A percentile compares a stretch with the other conserved stretches of the same genome.
Conservation (phyloP, 805 yeast species). For the Debaryomyces maramus region DNA sequence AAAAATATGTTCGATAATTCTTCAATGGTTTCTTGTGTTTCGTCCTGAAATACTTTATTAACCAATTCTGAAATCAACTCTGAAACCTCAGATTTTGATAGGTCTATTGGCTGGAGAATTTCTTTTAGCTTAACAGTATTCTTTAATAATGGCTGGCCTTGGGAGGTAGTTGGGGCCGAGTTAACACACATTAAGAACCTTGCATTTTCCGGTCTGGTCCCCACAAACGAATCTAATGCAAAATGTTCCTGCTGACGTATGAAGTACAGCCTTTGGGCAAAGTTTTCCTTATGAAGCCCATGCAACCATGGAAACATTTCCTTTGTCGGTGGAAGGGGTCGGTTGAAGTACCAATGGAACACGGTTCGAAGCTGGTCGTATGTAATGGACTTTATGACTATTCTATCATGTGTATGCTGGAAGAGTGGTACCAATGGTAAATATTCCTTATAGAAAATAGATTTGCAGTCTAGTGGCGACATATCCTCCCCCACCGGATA, state of each 20-base stretch:
- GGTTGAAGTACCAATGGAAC: slow-evolving; percentile 40
- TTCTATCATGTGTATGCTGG: neutral
- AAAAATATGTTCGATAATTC: slow-evolving; percentile 23
- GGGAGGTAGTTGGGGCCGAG: slow-evolving; percentile 9
- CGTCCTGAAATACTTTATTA: slow-evolving; percentile 14
- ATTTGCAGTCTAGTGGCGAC: slow-evolving; percentile 20
- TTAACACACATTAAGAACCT: slow-evolving; percentile 42
- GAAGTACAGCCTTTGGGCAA: slow-evolving; percentile 53
- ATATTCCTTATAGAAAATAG: slow-evolving; percentile 13
- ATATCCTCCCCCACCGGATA: neutral
- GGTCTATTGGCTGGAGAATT: slow-evolving; percentile 49
- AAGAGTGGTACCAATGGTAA: slow-evolving; percentile 4
- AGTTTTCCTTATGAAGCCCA: slow-evolving; percentile 61
- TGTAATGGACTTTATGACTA: slow-evolving; percentile 17
- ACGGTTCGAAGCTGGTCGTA: slow-evolving; percentile 17
- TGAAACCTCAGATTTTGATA: slow-evolving; percentile 36
- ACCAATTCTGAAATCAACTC: slow-evolving; percentile 20
- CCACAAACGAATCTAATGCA: neutral
- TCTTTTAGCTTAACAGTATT: slow-evolving; percentile 58
- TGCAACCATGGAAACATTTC: slow-evolving; percentile 89
- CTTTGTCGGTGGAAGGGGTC: slow-evolving; percentile 58
- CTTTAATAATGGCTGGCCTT: slow-evolving; percentile 30
- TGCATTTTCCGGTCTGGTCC: slow-evolving; percentile 25
- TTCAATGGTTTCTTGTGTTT: slow-evolving; percentile 20
- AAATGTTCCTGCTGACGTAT: slow-evolving; percentile 24